These are phyloP conservation scores for Colletotrichum sp. DNA, from an alignment of 2,329 filamentous ascomycete genomes.

Conservation along the genomic window DNA sequence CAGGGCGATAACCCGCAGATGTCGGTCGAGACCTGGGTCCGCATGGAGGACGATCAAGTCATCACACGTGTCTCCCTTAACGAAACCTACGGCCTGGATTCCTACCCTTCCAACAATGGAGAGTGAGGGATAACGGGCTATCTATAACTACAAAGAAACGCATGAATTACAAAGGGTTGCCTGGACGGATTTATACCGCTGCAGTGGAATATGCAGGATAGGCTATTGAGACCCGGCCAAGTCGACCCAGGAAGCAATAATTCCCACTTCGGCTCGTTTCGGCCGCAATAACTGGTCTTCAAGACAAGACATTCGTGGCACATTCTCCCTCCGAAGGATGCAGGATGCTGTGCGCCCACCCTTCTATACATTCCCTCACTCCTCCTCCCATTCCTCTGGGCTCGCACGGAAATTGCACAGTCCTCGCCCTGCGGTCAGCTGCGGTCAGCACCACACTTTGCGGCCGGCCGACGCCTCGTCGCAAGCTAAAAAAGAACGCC, in stretches of 20 bases:
- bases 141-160: background rate
- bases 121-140: background rate
- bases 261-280: background rate
- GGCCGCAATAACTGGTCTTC: background rate
- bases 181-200: background rate
- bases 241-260: background rate
- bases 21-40: conserved; percentile 63
- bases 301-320: conserved; percentile 1
- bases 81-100: conserved; percentile 61
- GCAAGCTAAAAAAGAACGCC: conserved; percentile 14
- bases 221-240: background rate
- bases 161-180: background rate
- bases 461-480: conserved; percentile 7
- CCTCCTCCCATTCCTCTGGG: background rate
- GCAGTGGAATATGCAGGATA: background rate
- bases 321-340: background rate
- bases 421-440: conserved; percentile 19
- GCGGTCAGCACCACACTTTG: conserved; percentile 15
- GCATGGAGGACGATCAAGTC: conserved; percentile 59
- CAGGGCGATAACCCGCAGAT: conserved; percentile 39
- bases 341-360: conserved; percentile 3
- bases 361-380: conserved; percentile 8
- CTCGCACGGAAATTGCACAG: conserved; percentile 9
- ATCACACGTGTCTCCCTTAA: conserved; percentile 62
- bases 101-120: conserved; percentile 43